phyloP scores from a whole-genome alignment of 2,329 filamentous ascomycete genomes.

The Microsporum canis region DNA sequence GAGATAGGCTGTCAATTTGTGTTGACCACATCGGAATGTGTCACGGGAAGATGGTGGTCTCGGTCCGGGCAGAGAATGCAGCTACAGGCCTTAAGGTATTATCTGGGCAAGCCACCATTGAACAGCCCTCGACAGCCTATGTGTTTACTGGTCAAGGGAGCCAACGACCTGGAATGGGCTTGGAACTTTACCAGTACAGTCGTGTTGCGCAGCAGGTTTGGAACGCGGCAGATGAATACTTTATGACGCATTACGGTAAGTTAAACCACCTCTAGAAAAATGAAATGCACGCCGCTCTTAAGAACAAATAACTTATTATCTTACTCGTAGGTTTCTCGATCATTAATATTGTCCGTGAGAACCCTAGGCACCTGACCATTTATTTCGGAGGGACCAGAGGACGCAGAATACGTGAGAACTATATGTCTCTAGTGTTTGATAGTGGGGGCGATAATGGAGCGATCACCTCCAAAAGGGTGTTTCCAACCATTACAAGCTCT shows the following conservation, averaged over 20 bases:
- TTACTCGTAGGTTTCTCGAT: conserved; percentile 60
- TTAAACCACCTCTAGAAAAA: neutral
- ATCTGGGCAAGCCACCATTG: conserved; percentile 88
- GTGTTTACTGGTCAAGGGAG: conserved; percentile 98
- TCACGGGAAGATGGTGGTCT: conserved; percentile 96
- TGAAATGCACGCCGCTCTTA: neutral
- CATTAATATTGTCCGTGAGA: conserved; percentile 98
- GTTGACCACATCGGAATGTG: conserved; percentile 79
- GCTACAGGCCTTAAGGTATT: conserved; percentile 95
- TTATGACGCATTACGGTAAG: conserved; percentile 82
- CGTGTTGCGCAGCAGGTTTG: conserved; percentile 91
- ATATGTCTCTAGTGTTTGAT: conserved; percentile 99
- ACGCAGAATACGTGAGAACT: conserved; percentile 96
- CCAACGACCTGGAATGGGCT: conserved; percentile 98
- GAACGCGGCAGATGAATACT: conserved; percentile 95
- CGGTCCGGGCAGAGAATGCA: conserved; percentile 90
- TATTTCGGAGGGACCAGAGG: conserved; percentile 95
- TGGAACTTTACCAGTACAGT: conserved; percentile 94
- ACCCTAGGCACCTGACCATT: conserved; percentile 95
- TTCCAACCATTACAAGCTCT: conserved; percentile 90
- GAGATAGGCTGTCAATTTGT: neutral
- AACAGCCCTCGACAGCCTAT: conserved; percentile 92
- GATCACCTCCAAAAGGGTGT: conserved; percentile 98
- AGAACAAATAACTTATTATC: neutral
- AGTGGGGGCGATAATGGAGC: conserved; percentile 84